Conservation (phyloP, 768 basidiomycete genomes). For the Sarcodon aspratus region DNA sequence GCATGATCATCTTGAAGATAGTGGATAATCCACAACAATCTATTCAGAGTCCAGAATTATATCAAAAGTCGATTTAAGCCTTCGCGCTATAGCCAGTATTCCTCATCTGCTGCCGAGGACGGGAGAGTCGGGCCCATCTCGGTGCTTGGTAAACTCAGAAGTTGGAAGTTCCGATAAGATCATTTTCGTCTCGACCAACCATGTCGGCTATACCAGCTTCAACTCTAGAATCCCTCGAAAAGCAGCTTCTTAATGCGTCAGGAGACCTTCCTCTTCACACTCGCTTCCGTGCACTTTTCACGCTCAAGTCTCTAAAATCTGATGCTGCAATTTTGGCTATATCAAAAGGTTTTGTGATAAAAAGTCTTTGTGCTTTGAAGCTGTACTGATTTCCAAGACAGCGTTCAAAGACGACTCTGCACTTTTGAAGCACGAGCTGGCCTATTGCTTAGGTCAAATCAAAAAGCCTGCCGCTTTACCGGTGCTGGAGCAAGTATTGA, state of each 20-base stretch:
- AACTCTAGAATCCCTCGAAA: constrained; percentile 53
- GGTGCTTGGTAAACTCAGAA: no score
- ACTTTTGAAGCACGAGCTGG: constrained; percentile 91
- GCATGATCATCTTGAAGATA: no score
- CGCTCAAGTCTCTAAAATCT: constrained; percentile 72
- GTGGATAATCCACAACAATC: no score
- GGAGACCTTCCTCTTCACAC: constrained; percentile 71
- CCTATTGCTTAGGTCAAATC: constrained; percentile 95
- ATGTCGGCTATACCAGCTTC: constrained; percentile 30
- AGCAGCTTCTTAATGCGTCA: constrained; percentile 65
- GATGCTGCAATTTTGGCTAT: constrained; percentile 80
- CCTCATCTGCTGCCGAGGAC: no score
- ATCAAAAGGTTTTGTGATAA: constrained; percentile 48
- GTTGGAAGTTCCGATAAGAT: no score
- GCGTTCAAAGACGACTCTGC: constrained; percentile 84
- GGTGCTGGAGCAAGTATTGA: constrained; percentile 65
- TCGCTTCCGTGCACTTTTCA: constrained; percentile 86
- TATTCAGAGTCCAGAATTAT: no score
- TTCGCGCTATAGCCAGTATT: no score
- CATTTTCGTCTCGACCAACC: constrained; percentile 9
- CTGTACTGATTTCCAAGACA: constrained; percentile 16
- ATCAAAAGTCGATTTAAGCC: no score
- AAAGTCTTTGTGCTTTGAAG: constrained; percentile 5
- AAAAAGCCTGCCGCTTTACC: constrained; percentile 64
- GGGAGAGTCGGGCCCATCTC: no score